Percentiles rank a stretch among this genome's conserved stretches.
These are phyloP conservation scores for Volvox reticuliferus DNA, from an alignment of 139 green algal species.

Conservation along the genomic window DNA sequence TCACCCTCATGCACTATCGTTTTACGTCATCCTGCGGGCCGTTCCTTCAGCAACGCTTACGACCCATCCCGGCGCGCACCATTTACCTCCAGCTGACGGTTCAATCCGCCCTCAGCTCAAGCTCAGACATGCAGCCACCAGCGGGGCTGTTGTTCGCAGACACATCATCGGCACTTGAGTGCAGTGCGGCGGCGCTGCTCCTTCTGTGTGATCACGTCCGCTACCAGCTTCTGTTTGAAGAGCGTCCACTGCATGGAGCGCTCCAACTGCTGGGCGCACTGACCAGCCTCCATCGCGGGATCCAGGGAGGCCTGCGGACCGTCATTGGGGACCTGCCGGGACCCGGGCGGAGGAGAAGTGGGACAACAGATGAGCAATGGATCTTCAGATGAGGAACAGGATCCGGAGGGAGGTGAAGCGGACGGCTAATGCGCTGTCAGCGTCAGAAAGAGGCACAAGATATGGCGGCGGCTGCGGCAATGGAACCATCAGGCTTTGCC, in stretches of 20 bases:
- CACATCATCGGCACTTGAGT: not conserved
- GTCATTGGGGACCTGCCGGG: constrained; percentile 22
- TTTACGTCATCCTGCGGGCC: no score
- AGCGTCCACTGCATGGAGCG: constrained; percentile 39
- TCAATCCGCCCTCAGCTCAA: not conserved
- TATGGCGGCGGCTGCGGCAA: no score
- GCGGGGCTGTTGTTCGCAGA: not conserved
- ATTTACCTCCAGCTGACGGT: not conserved
- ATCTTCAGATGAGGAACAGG: no score
- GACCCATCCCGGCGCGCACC: no score
- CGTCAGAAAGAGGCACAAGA: no score
- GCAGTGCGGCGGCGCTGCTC: constrained; percentile 7
- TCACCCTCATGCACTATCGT: no score
- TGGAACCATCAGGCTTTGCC: no score
- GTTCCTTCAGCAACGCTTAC: no score
- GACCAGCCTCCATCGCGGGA: not conserved
- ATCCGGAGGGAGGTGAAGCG: no score
- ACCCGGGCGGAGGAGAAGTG: no score
- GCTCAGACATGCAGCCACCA: not conserved
- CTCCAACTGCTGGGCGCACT: constrained; percentile 24
- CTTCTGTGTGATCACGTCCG: constrained; percentile 29
- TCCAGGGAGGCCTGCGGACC: not conserved
- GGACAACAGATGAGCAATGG: no score
- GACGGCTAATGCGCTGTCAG: no score
- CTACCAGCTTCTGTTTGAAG: constrained; percentile 42